Evolutionary conservation across 306 rosid species (phyloP).

Genomic region (Pyrus communis): DNA sequence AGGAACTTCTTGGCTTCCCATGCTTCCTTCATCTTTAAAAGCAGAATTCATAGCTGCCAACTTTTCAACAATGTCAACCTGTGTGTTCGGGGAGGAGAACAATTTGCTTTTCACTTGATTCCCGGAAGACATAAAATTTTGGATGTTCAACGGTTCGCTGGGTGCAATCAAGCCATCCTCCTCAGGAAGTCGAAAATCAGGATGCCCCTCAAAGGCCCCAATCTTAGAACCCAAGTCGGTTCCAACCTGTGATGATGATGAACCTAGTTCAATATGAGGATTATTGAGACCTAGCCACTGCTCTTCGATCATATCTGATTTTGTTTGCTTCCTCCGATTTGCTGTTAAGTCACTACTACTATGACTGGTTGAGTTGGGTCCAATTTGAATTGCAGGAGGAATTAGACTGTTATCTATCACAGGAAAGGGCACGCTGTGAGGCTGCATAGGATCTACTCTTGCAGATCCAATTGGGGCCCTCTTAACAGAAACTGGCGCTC

Average conservation of each 20-base stretch:
- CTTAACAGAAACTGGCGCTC: slow-evolving; percentile 93
- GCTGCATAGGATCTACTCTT: slow-evolving; percentile 48
- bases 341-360: slow-evolving; percentile 31
- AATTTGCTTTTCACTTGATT: slow-evolving; percentile 46
- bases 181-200: slow-evolving; percentile 55
- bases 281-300: slow-evolving; percentile 50
- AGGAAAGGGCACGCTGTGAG: slow-evolving; percentile 42
- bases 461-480: slow-evolving; percentile 52
- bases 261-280: slow-evolving; percentile 44
- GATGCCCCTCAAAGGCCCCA: slow-evolving; percentile 48
- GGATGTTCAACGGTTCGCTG: slow-evolving; percentile 47
- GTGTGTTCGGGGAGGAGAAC: slow-evolving; percentile 36
- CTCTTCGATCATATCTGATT: slow-evolving; percentile 45
- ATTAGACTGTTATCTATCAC: slow-evolving; percentile 35
- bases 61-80: slow-evolving; percentile 55
- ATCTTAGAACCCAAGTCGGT: slow-evolving; percentile 38
- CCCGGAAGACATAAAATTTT: slow-evolving; percentile 41
- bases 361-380: slow-evolving; percentile 31
- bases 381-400: slow-evolving; percentile 34
- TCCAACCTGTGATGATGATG: slow-evolving; percentile 40
- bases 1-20: slow-evolving; percentile 63
- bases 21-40: slow-evolving; percentile 51
- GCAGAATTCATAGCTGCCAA: slow-evolving; percentile 50
- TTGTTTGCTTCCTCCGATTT: slow-evolving; percentile 41
- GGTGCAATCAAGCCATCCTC: slow-evolving; percentile 65